Conservation (phyloP, 1,139 yeast species). For the Sporopachydermia cereana region DNA sequence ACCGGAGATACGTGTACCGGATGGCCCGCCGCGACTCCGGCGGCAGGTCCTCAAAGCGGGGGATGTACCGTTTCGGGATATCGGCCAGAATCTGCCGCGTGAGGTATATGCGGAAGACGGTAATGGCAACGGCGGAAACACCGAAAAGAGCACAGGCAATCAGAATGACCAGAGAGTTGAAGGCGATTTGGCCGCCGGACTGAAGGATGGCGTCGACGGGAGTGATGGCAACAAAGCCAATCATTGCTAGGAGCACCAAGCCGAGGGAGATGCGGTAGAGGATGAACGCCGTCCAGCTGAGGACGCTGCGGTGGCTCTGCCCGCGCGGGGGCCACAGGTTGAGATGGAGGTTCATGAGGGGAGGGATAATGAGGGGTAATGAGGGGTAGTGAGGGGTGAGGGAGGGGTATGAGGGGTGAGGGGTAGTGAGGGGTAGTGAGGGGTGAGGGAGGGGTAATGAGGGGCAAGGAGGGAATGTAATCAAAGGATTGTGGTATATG, state of each 20-base stretch:
- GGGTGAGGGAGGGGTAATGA: too few relatives aligned
- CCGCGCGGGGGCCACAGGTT: too few relatives aligned
- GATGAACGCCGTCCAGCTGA: constrained; percentile 15
- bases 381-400: too few relatives aligned
- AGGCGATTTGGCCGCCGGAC: constrained; percentile 43
- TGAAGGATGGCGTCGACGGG: constrained; percentile 70
- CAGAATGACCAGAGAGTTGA: constrained; percentile 67
- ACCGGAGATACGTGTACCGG: constrained; percentile 30
- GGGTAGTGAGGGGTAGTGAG: too few relatives aligned
- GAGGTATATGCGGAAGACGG: constrained; percentile 42
- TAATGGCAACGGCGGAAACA: constrained; percentile 35
- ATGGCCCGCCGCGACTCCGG: constrained; percentile 31
- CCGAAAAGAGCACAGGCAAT: constrained; percentile 57
- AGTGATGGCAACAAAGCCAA: constrained; percentile 52
- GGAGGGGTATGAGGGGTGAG: too few relatives aligned
- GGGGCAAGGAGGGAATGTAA: too few relatives aligned
- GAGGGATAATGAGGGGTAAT: too few relatives aligned
- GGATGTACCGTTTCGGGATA: constrained; percentile 67
- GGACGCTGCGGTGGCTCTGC: too few relatives aligned
- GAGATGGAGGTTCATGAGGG: too few relatives aligned
- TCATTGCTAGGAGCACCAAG: constrained; percentile 36
- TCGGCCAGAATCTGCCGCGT: constrained; percentile 52
- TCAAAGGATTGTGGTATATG: too few relatives aligned
- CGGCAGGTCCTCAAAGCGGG: constrained; percentile 58
- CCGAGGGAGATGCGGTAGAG: constrained; percentile 44